A percentile compares a stretch with the other conserved stretches of the same genome.
phyloP scores from a whole-genome alignment of 345 rosid species.

The Brassica cretica region DNA sequence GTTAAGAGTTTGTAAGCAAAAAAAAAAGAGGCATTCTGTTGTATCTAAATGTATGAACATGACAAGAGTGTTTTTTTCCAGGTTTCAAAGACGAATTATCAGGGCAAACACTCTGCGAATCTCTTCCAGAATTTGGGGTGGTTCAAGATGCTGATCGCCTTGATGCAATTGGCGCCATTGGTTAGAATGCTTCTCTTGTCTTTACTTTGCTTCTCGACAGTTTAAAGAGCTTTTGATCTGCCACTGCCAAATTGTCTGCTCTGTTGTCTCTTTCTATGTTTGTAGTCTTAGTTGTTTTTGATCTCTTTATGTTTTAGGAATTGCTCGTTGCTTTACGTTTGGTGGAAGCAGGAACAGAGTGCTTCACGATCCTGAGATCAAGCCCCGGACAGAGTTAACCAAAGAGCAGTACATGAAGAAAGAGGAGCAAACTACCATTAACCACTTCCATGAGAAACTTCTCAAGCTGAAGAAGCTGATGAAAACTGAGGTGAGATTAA shows the following conservation, averaged over 20 bases:
- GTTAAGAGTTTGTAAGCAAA: background rate
- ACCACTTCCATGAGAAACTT: conserved; percentile 86
- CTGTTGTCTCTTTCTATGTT: background rate
- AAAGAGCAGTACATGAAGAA: conserved; percentile 73
- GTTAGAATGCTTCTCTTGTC: conserved; percentile 39
- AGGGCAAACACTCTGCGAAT: conserved; percentile 43
- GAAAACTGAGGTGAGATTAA: conserved; percentile 65
- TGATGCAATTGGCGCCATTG: conserved; percentile 90
- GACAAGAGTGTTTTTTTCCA: conserved; percentile 35
- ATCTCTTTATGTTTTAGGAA: conserved; percentile 48
- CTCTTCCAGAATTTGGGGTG: conserved; percentile 71
- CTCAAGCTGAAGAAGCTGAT: conserved; percentile 74
- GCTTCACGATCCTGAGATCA: conserved; percentile 76
- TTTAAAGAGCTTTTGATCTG: background rate
- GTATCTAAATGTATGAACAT: background rate
- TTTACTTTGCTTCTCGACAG: conserved; percentile 6
- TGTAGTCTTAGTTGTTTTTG: background rate
- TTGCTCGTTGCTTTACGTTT: conserved; percentile 88
- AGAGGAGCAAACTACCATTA: conserved; percentile 79
- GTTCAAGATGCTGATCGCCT: conserved; percentile 96
- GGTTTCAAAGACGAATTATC: conserved; percentile 81
- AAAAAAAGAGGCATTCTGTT: background rate
- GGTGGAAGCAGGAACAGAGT: conserved; percentile 78
- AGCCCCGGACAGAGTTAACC: conserved; percentile 64
- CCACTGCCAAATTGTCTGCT: background rate